These are phyloP conservation scores for Podospora pseudocomata DNA, from an alignment of 495 filamentous ascomycete species.

Conservation along the genomic window DNA sequence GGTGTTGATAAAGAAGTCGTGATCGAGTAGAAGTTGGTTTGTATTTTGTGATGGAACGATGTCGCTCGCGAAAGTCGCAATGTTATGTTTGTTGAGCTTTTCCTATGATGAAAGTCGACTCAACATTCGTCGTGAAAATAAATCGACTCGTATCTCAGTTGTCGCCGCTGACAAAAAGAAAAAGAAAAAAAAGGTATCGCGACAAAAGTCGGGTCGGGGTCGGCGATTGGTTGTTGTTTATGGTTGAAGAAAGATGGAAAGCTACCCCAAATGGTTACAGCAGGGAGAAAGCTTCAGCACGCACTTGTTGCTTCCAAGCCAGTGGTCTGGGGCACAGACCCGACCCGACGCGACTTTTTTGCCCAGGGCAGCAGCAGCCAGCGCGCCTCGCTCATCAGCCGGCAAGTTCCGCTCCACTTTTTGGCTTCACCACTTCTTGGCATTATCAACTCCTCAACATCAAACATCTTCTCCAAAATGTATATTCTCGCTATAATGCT, in stretches of 20 bases:
- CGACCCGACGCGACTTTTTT: slow-evolving; percentile 26
- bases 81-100: too few relatives aligned
- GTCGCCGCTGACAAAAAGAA: background rate
- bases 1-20: background rate
- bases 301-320: background rate
- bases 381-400: slow-evolving; percentile 14
- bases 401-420: slow-evolving; percentile 19
- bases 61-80: background rate
- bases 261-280: slow-evolving; percentile 12
- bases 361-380: slow-evolving; percentile 5
- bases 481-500: background rate
- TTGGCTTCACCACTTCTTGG: too few relatives aligned
- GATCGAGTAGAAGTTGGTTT: too few relatives aligned
- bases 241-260: slow-evolving; percentile 2
- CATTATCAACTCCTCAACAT: too few relatives aligned
- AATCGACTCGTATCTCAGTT: background rate
- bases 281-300: background rate
- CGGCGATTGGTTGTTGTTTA: background rate
- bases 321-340: slow-evolving; percentile 9
- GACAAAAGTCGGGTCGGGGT: background rate
- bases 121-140: too few relatives aligned
- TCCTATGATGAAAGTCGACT: too few relatives aligned
- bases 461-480: background rate
- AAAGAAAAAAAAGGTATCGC: background rate
- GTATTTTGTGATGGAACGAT: background rate